Base-by-base conservation (phyloP, 2,329 filamentous ascomycete species). In the Trichoderma cornu-damae region DNA sequence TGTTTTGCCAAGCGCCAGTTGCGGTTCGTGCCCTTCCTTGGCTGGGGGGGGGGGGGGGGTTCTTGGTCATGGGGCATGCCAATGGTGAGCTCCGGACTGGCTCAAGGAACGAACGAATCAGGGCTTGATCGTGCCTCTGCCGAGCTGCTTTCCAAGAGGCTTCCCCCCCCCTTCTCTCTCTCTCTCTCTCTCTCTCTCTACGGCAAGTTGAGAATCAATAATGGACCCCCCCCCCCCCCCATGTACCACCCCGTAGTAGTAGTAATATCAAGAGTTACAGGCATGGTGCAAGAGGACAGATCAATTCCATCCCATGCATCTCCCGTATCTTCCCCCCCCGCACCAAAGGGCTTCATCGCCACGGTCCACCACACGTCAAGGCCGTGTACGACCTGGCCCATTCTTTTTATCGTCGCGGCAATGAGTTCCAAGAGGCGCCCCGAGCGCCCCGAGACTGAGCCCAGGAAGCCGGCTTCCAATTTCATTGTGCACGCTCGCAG, bases 51-150 rank as follows among this genome's bases (percentile, higher is more conserved):
- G n/a, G n/a, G n/a, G n/a, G n/a, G n/a, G n/a, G 81, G 2, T 72
- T 86, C 32, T 84, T 81, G 82, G 82, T 79, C 3, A 83, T 85
- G 75, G 81, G n/a, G 82, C 2, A 84, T 86, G 80, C 83, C 82
- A 6, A 74, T 86, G 69, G 81, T 85, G 20, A 83, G 76, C 64
- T n/a, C 72, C 83, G 52, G 79, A 80, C 54, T 86, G 83, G 82
- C 75, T 77, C 63, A 73, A 73, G 59, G 82, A n/a, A n/a, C n/a
- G n/a, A n/a, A 86, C 66, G 74, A 76, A 64, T 68, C 67, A 14
- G 82, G 85, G 69, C 73, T 86, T 62, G 75, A 81, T 49, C 73
- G 77, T 24, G 79, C 85, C 9, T 86, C 86, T 64, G 64, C 72
- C 6, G 79, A 80, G 16, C 79, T 84, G 46, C 74, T 78, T 11